Evolutionary conservation across 2,329 filamentous ascomycete species (phyloP).

Genomic region (Aspergillus ruber): DNA sequence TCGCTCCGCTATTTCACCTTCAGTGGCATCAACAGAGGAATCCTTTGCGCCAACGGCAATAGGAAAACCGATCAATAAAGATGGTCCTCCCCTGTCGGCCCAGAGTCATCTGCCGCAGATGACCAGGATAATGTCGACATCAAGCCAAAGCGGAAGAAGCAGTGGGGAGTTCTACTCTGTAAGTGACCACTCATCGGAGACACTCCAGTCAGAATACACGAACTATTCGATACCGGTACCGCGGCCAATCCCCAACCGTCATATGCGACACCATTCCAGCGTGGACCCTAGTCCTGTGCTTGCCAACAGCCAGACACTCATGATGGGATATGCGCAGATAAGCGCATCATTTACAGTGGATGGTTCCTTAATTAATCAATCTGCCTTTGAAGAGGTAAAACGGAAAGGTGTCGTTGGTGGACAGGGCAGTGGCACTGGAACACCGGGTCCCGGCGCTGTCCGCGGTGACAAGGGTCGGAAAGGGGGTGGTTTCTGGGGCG

Average conservation of each 20-base stretch:
- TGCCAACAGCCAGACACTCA: slow-evolving; percentile 59
- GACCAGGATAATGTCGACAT: slow-evolving; percentile 65
- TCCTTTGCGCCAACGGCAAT: slow-evolving; percentile 7
- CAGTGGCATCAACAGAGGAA: slow-evolving; percentile 22
- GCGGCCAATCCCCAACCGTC: slow-evolving; percentile 39
- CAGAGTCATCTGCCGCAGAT: slow-evolving; percentile 38
- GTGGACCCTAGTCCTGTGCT: slow-evolving; percentile 21
- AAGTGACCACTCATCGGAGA: slow-evolving; percentile 93
- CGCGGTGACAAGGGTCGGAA: slow-evolving; percentile 45
- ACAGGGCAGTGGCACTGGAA: slow-evolving; percentile 71
- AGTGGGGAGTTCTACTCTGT: slow-evolving; percentile 92
- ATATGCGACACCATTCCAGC: slow-evolving; percentile 41
- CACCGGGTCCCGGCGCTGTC: slow-evolving; percentile 51
- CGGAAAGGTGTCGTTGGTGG: slow-evolving; percentile 84
- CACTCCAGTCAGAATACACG: slow-evolving; percentile 79
- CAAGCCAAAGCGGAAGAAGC: slow-evolving; percentile 72
- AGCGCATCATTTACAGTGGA: slow-evolving; percentile 89
- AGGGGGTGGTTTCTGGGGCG: slow-evolving; percentile 70
- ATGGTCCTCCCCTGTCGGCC: slow-evolving; percentile 19
- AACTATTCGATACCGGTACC: slow-evolving; percentile 46
- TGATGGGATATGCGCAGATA: slow-evolving; percentile 97
- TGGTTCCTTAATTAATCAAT: slow-evolving; percentile 81
- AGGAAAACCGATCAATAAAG: slow-evolving; percentile 15
- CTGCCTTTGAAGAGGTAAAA: slow-evolving; percentile 92
- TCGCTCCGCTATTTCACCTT: slow-evolving; percentile 23